Evolutionary conservation across 1,284 basidiomycete genomes (phyloP), one percentile per base, ranked within the genome.

Genomic region (Athelia sp.): DNA sequence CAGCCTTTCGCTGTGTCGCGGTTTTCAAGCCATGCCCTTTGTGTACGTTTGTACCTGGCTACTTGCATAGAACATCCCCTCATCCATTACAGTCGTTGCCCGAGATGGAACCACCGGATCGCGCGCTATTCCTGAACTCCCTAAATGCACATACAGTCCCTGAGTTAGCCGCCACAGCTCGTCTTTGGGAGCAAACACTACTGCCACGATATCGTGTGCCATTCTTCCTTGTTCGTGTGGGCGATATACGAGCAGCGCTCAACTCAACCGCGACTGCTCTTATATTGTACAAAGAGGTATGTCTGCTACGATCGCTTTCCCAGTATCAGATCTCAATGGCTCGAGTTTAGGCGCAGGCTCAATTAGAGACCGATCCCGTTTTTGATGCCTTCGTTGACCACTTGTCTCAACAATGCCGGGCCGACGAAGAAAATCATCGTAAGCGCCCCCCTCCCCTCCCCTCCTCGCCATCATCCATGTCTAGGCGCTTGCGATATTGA

Each of bases 221-320:
- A 4, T 40, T 40, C 36, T 40, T 40, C 15, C 36, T 40, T n/a
- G 36, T 40, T 9, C 36, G 36, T 17, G 36, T 40, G 8, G 36
- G 8, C 36, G 36, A 40, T 40, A n/a, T 40, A 40, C 36, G 36
- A 9, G 36, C 36, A 17, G 36, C 36, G 15, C 36, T 40, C n/a
- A 40, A 40, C n/a, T 40, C 36, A n/a, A 40, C 36, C 36, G 36
- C 36, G 36, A 40, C 36, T n/a, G 36, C 36, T 40, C 36, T 40
- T 9, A 40, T 40, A 21, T 31, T 51, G n/a, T 51, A 51, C 34
- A 38, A 48, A 29, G 36, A 51, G 50, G 50, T 48, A 32, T 18
- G 36, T 17, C n/a, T 17, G 34, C n/a, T 8, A 8, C 35, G 44
- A 38, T 8, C 31, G 18, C 46, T 19, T 38, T 18, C 35, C 34